Conservation (phyloP, 2,329 filamentous ascomycete genomes). For the Colletotrichum sp. region DNA sequence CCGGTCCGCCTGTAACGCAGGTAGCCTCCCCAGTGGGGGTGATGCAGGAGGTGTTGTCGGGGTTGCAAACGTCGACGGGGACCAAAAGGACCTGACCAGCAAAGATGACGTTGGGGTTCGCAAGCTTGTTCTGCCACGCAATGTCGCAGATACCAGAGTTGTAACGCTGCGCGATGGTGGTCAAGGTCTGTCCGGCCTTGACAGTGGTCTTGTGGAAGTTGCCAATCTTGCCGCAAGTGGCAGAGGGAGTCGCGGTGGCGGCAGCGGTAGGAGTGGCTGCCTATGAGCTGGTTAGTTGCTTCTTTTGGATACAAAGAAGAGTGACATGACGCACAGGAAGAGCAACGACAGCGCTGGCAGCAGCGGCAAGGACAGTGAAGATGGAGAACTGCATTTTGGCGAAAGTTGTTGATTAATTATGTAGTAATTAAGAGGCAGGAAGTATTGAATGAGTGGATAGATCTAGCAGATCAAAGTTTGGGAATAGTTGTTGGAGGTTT, state of each 20-base stretch:
- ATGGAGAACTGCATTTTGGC: not conserved
- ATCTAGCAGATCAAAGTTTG: not conserved
- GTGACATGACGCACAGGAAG: not conserved
- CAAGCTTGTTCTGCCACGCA: not conserved
- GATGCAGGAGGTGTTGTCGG: conserved; percentile 4
- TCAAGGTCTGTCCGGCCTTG: not conserved
- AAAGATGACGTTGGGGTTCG: not conserved
- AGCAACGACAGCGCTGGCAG: not conserved
- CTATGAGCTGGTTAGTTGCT: not conserved
- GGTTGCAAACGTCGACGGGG: not conserved
- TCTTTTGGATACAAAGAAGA: not conserved
- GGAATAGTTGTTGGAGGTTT: not conserved
- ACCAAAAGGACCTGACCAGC: not conserved
- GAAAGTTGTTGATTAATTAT: not conserved
- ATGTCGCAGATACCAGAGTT: conserved; percentile 12
- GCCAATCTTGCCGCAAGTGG: not conserved
- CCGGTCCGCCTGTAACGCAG: not conserved
- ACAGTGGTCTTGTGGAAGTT: conserved; percentile 2
- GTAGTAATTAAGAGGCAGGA: not conserved
- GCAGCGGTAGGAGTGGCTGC: not conserved
- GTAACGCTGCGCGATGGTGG: not conserved
- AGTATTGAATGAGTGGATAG: not conserved
- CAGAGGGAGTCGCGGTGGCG: not conserved
- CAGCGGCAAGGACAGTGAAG: not conserved
- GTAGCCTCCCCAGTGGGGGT: not conserved